A percentile compares a stretch with the other conserved stretches of the same genome.
Evolutionary conservation across 2,329 filamentous ascomycete genomes (phyloP).

Genomic region (Arachnopeziza araneosa): DNA sequence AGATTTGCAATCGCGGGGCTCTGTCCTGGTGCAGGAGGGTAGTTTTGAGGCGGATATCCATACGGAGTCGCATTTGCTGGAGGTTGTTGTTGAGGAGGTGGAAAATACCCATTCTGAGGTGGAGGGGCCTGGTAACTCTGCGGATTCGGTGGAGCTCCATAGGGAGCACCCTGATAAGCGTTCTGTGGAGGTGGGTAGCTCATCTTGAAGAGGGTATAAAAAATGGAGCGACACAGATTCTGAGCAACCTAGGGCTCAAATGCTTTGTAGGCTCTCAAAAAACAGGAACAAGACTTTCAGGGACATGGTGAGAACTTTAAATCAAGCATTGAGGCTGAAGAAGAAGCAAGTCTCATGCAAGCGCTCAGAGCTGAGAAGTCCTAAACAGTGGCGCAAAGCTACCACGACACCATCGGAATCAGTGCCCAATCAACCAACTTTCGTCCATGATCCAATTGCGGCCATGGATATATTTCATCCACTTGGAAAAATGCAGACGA

Average conservation of each 20-base stretch:
- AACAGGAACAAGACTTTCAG: not conserved
- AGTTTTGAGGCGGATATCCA: not conserved
- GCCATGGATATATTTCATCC: too few species aligned
- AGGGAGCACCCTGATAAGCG: not conserved
- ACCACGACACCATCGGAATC: not conserved
- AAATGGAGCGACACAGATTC: not conserved
- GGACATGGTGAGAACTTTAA: not conserved
- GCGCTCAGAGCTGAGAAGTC: not conserved
- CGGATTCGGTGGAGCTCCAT: not conserved
- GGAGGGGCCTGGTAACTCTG: not conserved
- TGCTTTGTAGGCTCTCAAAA: not conserved
- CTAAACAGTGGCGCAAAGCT: not conserved
- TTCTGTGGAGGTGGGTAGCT: not conserved
- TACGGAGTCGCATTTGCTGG: not conserved
- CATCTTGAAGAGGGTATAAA: not conserved
- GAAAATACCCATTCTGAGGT: not conserved
- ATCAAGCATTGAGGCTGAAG: not conserved
- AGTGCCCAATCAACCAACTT: not conserved
- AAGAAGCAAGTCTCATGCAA: not conserved
- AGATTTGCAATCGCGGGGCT: too few species aligned
- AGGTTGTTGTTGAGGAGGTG: not conserved
- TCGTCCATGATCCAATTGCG: not conserved
- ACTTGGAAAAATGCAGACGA: too few species aligned
- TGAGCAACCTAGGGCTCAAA: not conserved
- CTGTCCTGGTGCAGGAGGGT: too few species aligned